A percentile compares a stretch with the other conserved stretches of the same genome.
These are phyloP conservation scores for Paspalum vaginatum DNA, from an alignment of 176 grass and related monocot species.

Conservation along the genomic window DNA sequence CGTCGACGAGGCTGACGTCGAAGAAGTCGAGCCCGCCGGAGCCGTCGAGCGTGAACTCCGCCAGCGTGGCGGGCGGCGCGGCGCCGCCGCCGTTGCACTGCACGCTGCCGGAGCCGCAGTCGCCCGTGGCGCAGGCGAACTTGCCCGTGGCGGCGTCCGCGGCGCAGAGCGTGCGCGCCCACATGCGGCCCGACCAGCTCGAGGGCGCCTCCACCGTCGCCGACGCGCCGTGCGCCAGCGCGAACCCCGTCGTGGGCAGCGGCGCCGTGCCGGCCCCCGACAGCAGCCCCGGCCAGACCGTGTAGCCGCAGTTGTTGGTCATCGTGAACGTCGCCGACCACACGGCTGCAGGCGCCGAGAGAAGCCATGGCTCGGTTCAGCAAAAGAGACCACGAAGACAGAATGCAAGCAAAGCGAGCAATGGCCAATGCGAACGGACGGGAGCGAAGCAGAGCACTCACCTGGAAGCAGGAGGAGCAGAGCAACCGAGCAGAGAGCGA, in stretches of 20 bases:
- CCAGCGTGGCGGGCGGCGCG: slow-evolving; percentile 67
- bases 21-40: slow-evolving; percentile 84
- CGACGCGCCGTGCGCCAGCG: slow-evolving; percentile 62
- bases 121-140: slow-evolving; percentile 79
- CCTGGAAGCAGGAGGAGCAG: slow-evolving; percentile 50
- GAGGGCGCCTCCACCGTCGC: slow-evolving; percentile 49
- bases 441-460: slow-evolving; percentile 5
- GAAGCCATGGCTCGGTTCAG: neutral
- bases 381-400: neutral
- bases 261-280: slow-evolving; percentile 71
- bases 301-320: slow-evolving; percentile 77
- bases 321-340: slow-evolving; percentile 80
- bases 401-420: neutral
- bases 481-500: slow-evolving; percentile 39
- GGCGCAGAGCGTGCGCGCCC: slow-evolving; percentile 87
- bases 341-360: slow-evolving; percentile 35
- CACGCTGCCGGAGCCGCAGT: slow-evolving; percentile 67
- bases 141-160: slow-evolving; percentile 53
- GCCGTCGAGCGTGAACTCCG: slow-evolving; percentile 90
- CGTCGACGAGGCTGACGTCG: slow-evolving; percentile 97
- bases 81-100: slow-evolving; percentile 73
- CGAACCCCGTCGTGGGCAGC: slow-evolving; percentile 73
- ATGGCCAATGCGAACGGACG: neutral
- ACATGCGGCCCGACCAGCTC: slow-evolving; percentile 90
- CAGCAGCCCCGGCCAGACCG: slow-evolving; percentile 90